Evolutionary conservation across 2,329 filamentous ascomycete species (phyloP).

Genomic region (Verticillium klebahnii): DNA sequence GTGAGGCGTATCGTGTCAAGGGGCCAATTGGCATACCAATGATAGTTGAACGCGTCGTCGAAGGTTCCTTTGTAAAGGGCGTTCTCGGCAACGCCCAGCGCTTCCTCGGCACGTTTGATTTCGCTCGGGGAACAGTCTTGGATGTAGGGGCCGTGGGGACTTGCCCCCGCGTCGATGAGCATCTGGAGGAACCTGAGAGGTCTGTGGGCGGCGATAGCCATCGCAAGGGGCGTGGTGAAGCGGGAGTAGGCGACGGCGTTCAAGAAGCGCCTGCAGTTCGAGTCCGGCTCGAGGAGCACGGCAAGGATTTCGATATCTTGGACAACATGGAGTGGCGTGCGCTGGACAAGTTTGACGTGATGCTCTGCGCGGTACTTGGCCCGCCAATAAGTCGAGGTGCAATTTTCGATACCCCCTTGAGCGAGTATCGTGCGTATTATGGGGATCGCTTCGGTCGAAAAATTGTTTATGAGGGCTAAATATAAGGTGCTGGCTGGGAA

Average conservation of each 20-base stretch:
- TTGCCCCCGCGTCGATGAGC: not conserved
- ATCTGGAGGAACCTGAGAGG: not conserved
- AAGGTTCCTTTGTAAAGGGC: not conserved
- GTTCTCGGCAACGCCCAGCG: not conserved
- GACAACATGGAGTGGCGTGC: not conserved
- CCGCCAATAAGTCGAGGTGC: not conserved
- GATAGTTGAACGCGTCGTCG: not conserved
- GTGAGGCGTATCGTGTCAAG: not conserved
- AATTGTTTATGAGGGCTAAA: not conserved
- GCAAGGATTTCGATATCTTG: not conserved
- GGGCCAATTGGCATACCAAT: not conserved
- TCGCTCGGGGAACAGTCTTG: not conserved
- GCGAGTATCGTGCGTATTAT: not conserved
- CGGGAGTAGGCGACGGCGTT: not conserved
- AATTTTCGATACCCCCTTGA: not conserved
- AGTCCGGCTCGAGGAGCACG: not conserved
- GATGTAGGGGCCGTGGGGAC: not conserved
- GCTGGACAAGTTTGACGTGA: not conserved
- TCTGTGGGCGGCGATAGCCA: not conserved
- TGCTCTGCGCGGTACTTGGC: not conserved
- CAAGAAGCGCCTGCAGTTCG: not conserved
- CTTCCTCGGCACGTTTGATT: not conserved
- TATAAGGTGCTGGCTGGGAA: not conserved
- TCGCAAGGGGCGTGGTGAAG: not conserved
- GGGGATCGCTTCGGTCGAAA: not conserved